Evolutionary conservation across 495 filamentous ascomycete species (phyloP), one percentile per base, ranked within the genome.

Genomic region (Aspergillus ellipticus): DNA sequence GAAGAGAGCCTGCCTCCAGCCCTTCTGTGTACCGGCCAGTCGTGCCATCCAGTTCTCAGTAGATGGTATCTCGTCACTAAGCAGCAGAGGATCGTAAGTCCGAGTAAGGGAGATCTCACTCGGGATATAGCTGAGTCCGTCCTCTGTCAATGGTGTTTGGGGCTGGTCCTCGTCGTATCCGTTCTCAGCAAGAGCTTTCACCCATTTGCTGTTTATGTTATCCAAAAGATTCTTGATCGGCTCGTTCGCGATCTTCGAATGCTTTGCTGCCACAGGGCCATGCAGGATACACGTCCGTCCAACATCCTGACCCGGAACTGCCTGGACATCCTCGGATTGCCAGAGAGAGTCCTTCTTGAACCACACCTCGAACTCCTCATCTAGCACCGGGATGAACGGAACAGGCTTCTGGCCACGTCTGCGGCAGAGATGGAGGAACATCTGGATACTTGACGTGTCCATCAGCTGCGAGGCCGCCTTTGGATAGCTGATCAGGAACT

Each of bases 291-390:
- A 74, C 6, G 65, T 61, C 29, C 73, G 59, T 16, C 60, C 61
- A 16, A 64, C 66, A 59, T 76, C 73, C 53, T 68, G 59, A 29
- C 55, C 62, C 16, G 68, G 55, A 19, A 76, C 70, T 1, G 73
- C 72, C 24, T 70, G 72, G 17, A 76, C 35, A 46, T 74, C 68
- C 51, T 76, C 72, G 0, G 70, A 68, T 48, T 76, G 73, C 73
- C 73, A 76, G 6, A 76, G 46, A 2, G 70, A 74, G 43, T 76
- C 73, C 43, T 76, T 76, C 51, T 76, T 76, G 63, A 76, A 76
- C 47, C 63, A 76, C 19, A 57, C 63, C 49, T 76, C 73, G 28
- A 76, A 76, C 28, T 71, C 64, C 8, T 74, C 67, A 26, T 76
- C 64, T 0, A 76, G 45, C 4, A 54, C 53, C 3, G 72, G 72